A percentile compares a stretch with the other conserved stretches of the same genome.
Evolutionary conservation across 257 asterid species (phyloP).

Genomic region (Solanum phureja): DNA sequence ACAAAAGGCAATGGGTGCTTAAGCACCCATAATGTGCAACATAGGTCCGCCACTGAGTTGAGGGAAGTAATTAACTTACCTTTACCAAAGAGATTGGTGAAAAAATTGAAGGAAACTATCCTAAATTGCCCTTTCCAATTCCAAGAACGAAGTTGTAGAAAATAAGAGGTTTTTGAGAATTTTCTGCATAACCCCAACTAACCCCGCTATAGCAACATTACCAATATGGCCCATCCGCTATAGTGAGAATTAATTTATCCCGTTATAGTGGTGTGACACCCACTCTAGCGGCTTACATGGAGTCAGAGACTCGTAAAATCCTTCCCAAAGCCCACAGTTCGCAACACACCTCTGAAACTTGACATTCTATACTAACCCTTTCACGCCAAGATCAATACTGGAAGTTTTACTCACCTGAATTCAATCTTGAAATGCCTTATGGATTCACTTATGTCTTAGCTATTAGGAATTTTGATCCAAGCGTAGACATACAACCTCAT

Average conservation of each 20-base stretch:
- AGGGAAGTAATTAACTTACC: not conserved
- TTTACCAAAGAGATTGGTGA: not conserved
- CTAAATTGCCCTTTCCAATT: not conserved
- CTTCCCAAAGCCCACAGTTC: not conserved
- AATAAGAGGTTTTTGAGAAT: not conserved
- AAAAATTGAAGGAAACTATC: not conserved
- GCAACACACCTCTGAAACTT: not conserved
- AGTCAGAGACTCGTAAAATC: not conserved
- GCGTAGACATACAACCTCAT: not conserved
- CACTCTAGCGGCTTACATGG: not conserved
- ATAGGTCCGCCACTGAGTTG: not conserved
- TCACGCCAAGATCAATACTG: not conserved
- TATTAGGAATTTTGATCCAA: not conserved
- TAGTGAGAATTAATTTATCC: not conserved
- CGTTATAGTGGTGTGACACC: not conserved
- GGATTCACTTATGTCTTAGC: not conserved
- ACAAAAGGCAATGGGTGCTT: too few relatives aligned
- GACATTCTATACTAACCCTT: not conserved
- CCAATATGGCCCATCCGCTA: not conserved
- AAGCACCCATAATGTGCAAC: too few relatives aligned
- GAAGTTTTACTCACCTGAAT: not conserved
- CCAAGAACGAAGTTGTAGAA: not conserved
- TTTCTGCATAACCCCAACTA: not conserved
- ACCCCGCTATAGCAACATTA: not conserved
- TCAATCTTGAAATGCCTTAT: not conserved